These are phyloP conservation scores for Parsonsia alboflavescens DNA, from an alignment of 257 asterid genomes.

Conservation along the genomic window DNA sequence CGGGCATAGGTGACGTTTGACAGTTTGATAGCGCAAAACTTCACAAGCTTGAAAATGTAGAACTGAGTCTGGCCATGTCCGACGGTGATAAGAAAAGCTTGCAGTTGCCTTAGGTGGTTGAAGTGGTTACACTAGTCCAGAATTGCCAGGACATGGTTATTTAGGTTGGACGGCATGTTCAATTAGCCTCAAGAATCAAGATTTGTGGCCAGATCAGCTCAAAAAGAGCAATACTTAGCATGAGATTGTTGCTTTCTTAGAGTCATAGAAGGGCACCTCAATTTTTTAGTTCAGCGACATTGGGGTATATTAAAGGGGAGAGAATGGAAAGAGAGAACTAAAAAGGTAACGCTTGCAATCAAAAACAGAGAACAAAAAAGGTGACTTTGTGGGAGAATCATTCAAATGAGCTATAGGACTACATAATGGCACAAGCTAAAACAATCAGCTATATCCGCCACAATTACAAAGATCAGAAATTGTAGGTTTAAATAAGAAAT, in stretches of 20 bases:
- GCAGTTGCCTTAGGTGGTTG: slow-evolving; percentile 68
- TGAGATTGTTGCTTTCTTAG: too few relatives aligned
- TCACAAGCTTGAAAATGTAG: slow-evolving; percentile 73
- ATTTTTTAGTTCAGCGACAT: neutral
- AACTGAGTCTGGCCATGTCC: slow-evolving; percentile 66
- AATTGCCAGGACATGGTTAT: slow-evolving; percentile 38
- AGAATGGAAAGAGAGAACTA: too few relatives aligned
- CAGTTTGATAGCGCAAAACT: slow-evolving; percentile 55
- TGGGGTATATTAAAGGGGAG: neutral
- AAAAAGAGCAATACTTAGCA: too few relatives aligned
- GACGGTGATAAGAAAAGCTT: slow-evolving; percentile 52
- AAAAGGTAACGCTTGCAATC: neutral
- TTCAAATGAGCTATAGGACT: neutral
- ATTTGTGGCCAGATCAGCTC: too few relatives aligned
- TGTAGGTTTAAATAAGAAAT: slow-evolving; percentile 12
- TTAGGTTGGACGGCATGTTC: slow-evolving; percentile 45
- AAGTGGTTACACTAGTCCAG: slow-evolving; percentile 49
- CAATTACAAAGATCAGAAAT: slow-evolving; percentile 26
- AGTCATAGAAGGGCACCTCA: neutral
- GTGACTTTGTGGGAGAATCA: neutral
- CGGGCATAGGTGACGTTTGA: slow-evolving; percentile 54
- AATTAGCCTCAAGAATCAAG: neutral
- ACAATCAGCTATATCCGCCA: slow-evolving; percentile 20
- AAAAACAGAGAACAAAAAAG: neutral
- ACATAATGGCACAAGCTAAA: neutral